phyloP scores from a whole-genome alignment of 345 rosid species.

The Streptanthus diversifolius region DNA sequence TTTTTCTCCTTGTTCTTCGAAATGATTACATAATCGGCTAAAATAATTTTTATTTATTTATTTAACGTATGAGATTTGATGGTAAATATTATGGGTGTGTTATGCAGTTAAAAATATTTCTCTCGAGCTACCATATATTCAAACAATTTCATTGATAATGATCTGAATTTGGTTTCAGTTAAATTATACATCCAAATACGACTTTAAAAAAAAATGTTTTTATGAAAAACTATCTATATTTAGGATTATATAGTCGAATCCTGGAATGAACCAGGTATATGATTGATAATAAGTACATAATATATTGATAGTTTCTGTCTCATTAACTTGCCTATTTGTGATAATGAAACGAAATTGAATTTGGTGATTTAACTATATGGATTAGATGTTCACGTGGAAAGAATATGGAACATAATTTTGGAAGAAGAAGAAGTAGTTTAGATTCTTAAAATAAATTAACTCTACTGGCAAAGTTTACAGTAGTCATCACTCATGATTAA shows the following conservation, averaged over 20 bases:
- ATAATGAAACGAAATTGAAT: constrained; percentile 15
- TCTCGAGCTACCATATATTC: not conserved
- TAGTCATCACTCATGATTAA: not conserved
- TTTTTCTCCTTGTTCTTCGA: too few species aligned
- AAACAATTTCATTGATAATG: not conserved
- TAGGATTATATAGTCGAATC: not conserved
- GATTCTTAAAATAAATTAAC: not conserved
- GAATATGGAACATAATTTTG: constrained; percentile 7
- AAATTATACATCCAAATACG: not conserved
- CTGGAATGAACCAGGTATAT: not conserved
- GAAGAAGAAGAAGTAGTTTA: not conserved
- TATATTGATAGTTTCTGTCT: not conserved
- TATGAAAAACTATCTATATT: not conserved
- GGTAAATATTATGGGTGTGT: not conserved
- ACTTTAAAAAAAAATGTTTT: not conserved
- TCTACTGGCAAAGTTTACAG: not conserved
- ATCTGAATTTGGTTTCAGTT: not conserved
- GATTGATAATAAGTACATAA: constrained; percentile 6
- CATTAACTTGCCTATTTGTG: not conserved
- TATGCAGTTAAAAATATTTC: not conserved
- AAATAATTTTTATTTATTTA: too few species aligned
- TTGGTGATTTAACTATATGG: constrained; percentile 14
- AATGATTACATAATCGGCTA: too few species aligned
- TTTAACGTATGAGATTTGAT: too few species aligned
- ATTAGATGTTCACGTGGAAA: constrained; percentile 24